Percentiles rank a stretch among this genome's conserved stretches.
Evolutionary conservation across 257 asterid genomes (phyloP).

Genomic region (Linderniella brevidens): DNA sequence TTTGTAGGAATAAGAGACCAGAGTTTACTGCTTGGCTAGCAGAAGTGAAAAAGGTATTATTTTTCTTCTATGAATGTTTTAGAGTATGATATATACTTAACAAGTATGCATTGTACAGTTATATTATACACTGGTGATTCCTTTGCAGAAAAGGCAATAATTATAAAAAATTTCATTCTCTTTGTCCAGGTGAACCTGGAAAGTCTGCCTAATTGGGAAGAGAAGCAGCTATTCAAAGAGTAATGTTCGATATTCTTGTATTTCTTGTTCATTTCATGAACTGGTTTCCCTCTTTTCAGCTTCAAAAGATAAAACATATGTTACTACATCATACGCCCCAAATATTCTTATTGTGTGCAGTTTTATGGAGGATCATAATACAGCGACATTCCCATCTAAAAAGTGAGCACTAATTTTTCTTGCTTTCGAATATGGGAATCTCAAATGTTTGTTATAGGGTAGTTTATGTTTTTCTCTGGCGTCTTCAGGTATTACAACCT

Average conservation of each 20-base stretch:
- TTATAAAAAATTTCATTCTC: slow-evolving; percentile 5
- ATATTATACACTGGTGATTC: no score
- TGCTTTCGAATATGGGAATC: slow-evolving; percentile 1
- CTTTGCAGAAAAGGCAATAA: not conserved
- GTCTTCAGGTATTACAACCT: slow-evolving; percentile 80
- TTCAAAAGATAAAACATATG: not conserved
- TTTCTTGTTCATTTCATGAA: not conserved
- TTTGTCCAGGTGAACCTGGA: slow-evolving; percentile 73
- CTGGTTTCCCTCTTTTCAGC: slow-evolving; percentile 1
- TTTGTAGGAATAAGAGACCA: slow-evolving; percentile 81
- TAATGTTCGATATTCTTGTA: slow-evolving; percentile 16
- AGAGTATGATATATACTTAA: not conserved
- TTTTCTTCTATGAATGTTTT: not conserved
- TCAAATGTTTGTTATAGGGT: not conserved
- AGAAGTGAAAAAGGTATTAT: slow-evolving; percentile 71
- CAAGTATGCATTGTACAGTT: not conserved
- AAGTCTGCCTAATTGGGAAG: slow-evolving; percentile 92
- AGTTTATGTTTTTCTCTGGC: slow-evolving; percentile 6
- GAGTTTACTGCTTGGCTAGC: slow-evolving; percentile 90
- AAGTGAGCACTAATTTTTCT: slow-evolving; percentile 39
- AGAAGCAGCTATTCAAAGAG: slow-evolving; percentile 90
- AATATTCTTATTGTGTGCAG: slow-evolving; percentile 25
- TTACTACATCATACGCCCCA: not conserved
- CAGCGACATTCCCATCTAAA: slow-evolving; percentile 93
- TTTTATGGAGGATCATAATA: slow-evolving; percentile 98